These are phyloP conservation scores for Ceratocystis harringtonii DNA, from an alignment of 2,329 filamentous ascomycete genomes.

Conservation along the genomic window DNA sequence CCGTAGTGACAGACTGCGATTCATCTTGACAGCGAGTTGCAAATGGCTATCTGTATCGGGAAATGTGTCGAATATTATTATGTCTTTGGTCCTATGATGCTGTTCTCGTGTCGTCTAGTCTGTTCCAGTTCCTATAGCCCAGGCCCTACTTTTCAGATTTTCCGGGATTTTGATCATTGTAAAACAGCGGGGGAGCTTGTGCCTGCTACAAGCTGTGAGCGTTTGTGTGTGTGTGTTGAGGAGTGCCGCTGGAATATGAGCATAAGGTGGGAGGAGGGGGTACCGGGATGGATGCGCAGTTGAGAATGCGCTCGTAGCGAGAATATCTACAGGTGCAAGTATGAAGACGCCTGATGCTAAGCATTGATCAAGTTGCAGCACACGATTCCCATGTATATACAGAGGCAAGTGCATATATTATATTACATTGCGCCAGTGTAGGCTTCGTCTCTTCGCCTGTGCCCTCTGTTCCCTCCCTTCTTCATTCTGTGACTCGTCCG, in stretches of 20 bases:
- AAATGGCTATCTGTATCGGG: too few relatives aligned
- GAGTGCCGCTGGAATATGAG: neutral
- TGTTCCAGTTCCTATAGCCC: neutral
- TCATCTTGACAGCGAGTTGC: too few relatives aligned
- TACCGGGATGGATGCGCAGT: too few relatives aligned
- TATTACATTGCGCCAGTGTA: neutral
- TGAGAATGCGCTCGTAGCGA: too few relatives aligned
- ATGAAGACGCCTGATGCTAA: neutral
- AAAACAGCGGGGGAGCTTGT: neutral
- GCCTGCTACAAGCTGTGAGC: neutral
- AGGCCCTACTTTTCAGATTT: too few relatives aligned
- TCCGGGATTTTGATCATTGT: too few relatives aligned
- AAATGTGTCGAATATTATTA: too few relatives aligned
- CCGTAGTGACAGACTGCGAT: too few relatives aligned
- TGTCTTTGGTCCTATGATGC: too few relatives aligned
- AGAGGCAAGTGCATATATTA: neutral
- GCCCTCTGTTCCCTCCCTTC: neutral
- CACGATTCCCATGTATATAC: neutral
- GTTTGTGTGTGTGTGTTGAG: neutral
- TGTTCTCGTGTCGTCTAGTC: too few relatives aligned
- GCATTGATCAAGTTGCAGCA: neutral
- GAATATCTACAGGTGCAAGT: too few relatives aligned
- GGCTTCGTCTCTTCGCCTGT: neutral
- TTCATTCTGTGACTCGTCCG: neutral
- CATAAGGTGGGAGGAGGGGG: too few relatives aligned